Evolutionary conservation across 1,284 basidiomycete genomes (phyloP).

Genomic region (Sanguinoderma infundibulare): DNA sequence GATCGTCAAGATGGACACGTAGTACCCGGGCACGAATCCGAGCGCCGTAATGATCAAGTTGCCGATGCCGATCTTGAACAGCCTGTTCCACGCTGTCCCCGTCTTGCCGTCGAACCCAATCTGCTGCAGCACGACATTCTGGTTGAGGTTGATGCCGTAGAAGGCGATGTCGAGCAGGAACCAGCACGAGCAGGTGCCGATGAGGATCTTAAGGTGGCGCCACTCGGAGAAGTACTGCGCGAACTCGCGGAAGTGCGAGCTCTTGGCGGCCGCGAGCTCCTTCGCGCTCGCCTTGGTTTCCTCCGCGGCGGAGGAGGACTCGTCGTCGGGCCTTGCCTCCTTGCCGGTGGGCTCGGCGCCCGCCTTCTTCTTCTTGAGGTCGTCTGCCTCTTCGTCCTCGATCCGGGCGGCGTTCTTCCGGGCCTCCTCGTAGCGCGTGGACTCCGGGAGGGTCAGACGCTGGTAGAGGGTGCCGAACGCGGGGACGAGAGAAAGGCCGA

Average conservation of each 20-base stretch:
- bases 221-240: constrained; percentile 57
- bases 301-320: constrained; percentile 9
- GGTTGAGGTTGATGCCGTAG: constrained; percentile 82
- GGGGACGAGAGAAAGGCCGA: constrained; percentile 59
- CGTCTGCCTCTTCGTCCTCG: constrained; percentile 38
- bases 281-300: neutral
- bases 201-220: constrained; percentile 56
- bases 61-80: constrained; percentile 70
- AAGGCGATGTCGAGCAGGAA: constrained; percentile 66
- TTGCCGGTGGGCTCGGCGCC: constrained; percentile 31
- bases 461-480: constrained; percentile 70
- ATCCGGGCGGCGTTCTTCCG: constrained; percentile 37
- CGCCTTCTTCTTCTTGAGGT: constrained; percentile 45
- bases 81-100: constrained; percentile 62
- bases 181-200: constrained; percentile 59
- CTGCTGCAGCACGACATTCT: constrained; percentile 71
- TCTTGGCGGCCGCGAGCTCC: constrained; percentile 32
- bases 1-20: constrained; percentile 69
- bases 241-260: constrained; percentile 51
- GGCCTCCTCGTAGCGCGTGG: constrained; percentile 56
- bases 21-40: constrained; percentile 81
- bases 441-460: constrained; percentile 76
- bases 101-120: constrained; percentile 65
- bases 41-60: constrained; percentile 72
- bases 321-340: neutral